Conservation (phyloP, 768 basidiomycete species). For the Hypholoma fasciculare region DNA sequence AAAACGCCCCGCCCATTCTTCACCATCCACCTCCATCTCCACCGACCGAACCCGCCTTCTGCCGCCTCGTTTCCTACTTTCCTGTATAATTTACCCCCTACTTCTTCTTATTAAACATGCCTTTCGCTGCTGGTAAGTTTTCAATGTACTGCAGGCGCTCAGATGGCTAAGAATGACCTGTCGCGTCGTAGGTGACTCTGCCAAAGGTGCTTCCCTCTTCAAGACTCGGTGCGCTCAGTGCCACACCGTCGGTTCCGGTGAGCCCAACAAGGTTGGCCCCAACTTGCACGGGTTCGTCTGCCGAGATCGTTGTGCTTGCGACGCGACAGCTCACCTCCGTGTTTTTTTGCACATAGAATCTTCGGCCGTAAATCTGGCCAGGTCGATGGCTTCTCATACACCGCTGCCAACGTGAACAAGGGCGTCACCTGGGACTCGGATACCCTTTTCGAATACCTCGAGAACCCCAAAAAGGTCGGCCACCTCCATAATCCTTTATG, state of each 20-base stretch:
- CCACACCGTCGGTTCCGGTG: slow-evolving; percentile 81
- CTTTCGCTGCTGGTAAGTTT: slow-evolving; percentile 40
- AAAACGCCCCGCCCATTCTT: slow-evolving; percentile 6
- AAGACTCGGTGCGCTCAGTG: slow-evolving; percentile 96
- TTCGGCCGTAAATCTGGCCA: slow-evolving; percentile 89
- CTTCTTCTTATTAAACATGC: slow-evolving; percentile 30
- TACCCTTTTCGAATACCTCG: slow-evolving; percentile 94
- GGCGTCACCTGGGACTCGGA: slow-evolving; percentile 82
- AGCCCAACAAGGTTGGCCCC: slow-evolving; percentile 88
- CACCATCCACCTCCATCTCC: slow-evolving; percentile 18
- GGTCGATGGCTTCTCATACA: slow-evolving; percentile 86
- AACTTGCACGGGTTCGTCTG: slow-evolving; percentile 85
- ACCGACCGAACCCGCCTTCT: slow-evolving; percentile 12
- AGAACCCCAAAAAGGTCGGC: slow-evolving; percentile 95
- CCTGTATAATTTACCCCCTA: slow-evolving; percentile 23
- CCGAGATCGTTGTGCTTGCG: not conserved
- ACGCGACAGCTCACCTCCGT: slow-evolving; percentile 10
- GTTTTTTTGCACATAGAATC: slow-evolving; percentile 43
- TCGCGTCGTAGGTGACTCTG: slow-evolving; percentile 63
- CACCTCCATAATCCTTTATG: not conserved
- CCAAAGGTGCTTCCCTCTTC: slow-evolving; percentile 93
- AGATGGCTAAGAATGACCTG: not conserved
- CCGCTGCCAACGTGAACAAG: slow-evolving; percentile 95
- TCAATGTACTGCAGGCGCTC: not conserved
- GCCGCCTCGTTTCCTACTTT: slow-evolving; percentile 15